Conservation (phyloP, 352 stramenopile genomes). For the Phytophthora melonis region DNA sequence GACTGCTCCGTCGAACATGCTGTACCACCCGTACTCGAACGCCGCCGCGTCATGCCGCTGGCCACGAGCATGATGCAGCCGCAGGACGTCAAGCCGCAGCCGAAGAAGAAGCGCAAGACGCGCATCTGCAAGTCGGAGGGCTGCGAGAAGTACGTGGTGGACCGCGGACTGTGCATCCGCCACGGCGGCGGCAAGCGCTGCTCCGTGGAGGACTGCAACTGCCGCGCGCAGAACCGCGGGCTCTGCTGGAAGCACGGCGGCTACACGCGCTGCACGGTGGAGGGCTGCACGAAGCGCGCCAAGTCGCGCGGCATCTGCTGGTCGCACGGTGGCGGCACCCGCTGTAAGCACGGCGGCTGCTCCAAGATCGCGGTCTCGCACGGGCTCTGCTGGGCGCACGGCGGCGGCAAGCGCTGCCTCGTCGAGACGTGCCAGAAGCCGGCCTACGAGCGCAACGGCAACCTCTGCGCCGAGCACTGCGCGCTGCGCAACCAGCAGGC, state of each 20-base stretch:
- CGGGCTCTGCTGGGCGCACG: constrained; percentile 63
- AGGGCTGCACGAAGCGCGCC: constrained; percentile 54
- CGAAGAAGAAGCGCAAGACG: constrained; percentile 54
- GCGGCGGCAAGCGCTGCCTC: constrained; percentile 52
- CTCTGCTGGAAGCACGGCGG: constrained; percentile 49
- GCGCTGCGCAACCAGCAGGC: constrained; percentile 24
- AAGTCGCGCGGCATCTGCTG: constrained; percentile 82
- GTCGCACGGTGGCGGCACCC: constrained; percentile 83
- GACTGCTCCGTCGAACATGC: constrained; percentile 17
- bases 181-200: constrained; percentile 46
- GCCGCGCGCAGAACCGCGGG: constrained; percentile 63
- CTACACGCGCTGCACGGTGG: constrained; percentile 61
- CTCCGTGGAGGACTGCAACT: constrained; percentile 61
- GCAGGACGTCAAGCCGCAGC: constrained; percentile 16
- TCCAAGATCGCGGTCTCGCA: constrained; percentile 67
- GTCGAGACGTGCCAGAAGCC: constrained; percentile 56
- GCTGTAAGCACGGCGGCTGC: constrained; percentile 61
- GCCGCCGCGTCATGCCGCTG: constrained; percentile 9
- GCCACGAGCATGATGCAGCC: constrained; percentile 23
- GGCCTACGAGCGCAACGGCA: constrained; percentile 66
- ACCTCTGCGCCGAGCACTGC: constrained; percentile 51
- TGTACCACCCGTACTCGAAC: constrained; percentile 42
- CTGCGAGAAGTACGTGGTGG: constrained; percentile 68
- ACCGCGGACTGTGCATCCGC: constrained; percentile 53
- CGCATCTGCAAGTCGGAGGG: constrained; percentile 55